Conservation (phyloP, 495 filamentous ascomycete species). For the Acidiella bohemica region DNA sequence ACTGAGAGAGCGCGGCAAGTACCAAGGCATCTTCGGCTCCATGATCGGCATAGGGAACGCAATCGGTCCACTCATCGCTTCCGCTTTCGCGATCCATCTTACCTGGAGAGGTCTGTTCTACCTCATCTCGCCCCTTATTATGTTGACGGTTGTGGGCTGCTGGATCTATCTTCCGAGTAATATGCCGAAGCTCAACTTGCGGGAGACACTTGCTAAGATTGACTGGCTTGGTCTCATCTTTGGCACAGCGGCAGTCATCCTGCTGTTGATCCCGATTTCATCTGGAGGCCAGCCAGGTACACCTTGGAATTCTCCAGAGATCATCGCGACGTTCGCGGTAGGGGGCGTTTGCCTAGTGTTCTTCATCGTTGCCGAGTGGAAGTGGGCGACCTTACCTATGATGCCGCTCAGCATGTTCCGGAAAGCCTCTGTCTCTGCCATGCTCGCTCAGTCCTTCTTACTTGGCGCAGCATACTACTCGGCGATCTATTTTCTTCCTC, state of each 20-base stretch:
- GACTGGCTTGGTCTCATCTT: constrained; percentile 42
- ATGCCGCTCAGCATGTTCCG: constrained; percentile 47
- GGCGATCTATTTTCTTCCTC: constrained; percentile 37
- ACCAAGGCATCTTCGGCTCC: constrained; percentile 26
- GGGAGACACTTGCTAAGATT: constrained; percentile 38
- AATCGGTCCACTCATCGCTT: constrained; percentile 22
- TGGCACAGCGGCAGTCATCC: constrained; percentile 40
- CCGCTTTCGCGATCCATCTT: constrained; percentile 19
- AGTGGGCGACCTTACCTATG: constrained; percentile 44
- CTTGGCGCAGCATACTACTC: constrained; percentile 46
- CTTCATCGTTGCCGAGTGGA: constrained; percentile 47
- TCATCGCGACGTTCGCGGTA: constrained; percentile 48
- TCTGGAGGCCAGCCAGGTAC: constrained; percentile 46
- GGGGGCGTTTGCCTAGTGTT: constrained; percentile 34
- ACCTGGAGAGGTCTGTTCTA: constrained; percentile 26
- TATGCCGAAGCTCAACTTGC: constrained; percentile 21
- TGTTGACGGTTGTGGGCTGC: constrained; percentile 22
- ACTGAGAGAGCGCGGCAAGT: constrained; percentile 25
- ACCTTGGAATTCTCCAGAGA: constrained; percentile 45
- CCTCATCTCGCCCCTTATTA: constrained; percentile 21
- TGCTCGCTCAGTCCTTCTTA: constrained; percentile 48
- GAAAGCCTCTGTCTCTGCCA: constrained; percentile 37
- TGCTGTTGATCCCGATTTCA: constrained; percentile 48
- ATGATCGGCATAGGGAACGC: constrained; percentile 23
- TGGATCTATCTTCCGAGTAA: constrained; percentile 31